Percentiles rank a stretch among this genome's conserved stretches.
Evolutionary conservation across 257 asterid genomes (phyloP).

Genomic region (Eustoma russellianum): DNA sequence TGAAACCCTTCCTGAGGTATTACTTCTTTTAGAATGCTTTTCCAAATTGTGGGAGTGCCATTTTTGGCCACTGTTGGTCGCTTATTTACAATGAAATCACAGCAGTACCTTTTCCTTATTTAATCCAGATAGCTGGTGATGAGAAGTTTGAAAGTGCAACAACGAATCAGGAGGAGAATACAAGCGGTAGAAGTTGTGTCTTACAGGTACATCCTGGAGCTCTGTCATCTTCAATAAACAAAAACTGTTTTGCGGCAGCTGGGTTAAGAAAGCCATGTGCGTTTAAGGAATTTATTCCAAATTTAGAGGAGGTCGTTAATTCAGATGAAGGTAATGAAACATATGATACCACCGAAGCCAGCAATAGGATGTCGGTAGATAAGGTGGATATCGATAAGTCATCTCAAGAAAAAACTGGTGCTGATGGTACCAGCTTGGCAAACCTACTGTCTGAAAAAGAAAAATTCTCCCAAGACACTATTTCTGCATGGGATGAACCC

Average conservation of each 20-base stretch:
- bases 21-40: slow-evolving; percentile 5
- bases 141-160: slow-evolving; percentile 31
- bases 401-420: slow-evolving; percentile 27
- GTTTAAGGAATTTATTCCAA: slow-evolving; percentile 44
- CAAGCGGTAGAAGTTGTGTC: slow-evolving; percentile 28
- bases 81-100: no score
- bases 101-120: slow-evolving; percentile 11
- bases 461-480: slow-evolving; percentile 23
- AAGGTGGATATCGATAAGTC: slow-evolving; percentile 26
- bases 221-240: slow-evolving; percentile 25
- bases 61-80: no score
- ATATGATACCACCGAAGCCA: slow-evolving; percentile 40
- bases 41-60: not conserved
- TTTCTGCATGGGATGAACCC: slow-evolving; percentile 30
- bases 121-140: slow-evolving; percentile 42
- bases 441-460: slow-evolving; percentile 28
- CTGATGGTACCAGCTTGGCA: slow-evolving; percentile 24
- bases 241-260: slow-evolving; percentile 20
- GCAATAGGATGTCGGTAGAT: slow-evolving; percentile 27
- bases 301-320: slow-evolving; percentile 30
- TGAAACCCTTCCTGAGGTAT: slow-evolving; percentile 62
- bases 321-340: slow-evolving; percentile 44
- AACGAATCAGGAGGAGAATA: slow-evolving; percentile 31
- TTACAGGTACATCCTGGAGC: slow-evolving; percentile 30
- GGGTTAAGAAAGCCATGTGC: slow-evolving; percentile 30